A percentile compares a stretch with the other conserved stretches of the same genome.
These are phyloP conservation scores for Saturnispora besseyi DNA, from an alignment of 805 yeast species.

Conservation along the genomic window DNA sequence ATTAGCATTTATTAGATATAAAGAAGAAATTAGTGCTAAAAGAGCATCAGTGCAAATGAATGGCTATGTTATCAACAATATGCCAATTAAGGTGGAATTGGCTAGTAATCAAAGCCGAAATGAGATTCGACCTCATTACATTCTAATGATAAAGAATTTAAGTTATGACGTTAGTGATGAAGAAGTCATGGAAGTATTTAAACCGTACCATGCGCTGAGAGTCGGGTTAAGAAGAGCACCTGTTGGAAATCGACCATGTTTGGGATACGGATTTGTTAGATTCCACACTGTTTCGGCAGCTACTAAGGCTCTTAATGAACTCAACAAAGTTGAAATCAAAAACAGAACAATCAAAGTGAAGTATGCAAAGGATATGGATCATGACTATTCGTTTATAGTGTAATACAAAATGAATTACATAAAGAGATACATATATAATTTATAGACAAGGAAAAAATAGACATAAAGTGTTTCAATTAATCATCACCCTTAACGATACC, in stretches of 20 bases:
- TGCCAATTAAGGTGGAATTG: conserved; percentile 19
- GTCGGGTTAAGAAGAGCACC: conserved; percentile 25
- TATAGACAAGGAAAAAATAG: conserved; percentile 2
- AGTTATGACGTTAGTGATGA: conserved; percentile 21
- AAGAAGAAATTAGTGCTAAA: conserved; percentile 15
- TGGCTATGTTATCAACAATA: conserved; percentile 23
- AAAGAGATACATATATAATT: not conserved
- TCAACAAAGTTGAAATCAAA: conserved; percentile 35
- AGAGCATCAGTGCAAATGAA: conserved; percentile 26
- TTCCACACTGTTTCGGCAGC: conserved; percentile 38
- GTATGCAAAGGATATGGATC: conserved; percentile 20
- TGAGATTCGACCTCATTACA: conserved; percentile 15
- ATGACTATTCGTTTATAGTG: conserved; percentile 22
- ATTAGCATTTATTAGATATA: conserved; percentile 20
- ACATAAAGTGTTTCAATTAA: conserved; percentile 13
- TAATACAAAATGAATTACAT: conserved; percentile 7
- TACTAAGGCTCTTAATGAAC: conserved; percentile 34
- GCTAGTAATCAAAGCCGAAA: conserved; percentile 12
- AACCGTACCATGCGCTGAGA: conserved; percentile 22
- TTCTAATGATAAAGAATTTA: conserved; percentile 22
- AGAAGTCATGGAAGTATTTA: conserved; percentile 20
- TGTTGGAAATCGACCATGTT: conserved; percentile 17
- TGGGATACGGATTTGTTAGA: conserved; percentile 58
- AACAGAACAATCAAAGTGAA: conserved; percentile 34
- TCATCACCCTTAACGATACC: conserved; percentile 69